phyloP scores from a whole-genome alignment of 169 alveolate genomes.

The Plasmodium fragile region DNA sequence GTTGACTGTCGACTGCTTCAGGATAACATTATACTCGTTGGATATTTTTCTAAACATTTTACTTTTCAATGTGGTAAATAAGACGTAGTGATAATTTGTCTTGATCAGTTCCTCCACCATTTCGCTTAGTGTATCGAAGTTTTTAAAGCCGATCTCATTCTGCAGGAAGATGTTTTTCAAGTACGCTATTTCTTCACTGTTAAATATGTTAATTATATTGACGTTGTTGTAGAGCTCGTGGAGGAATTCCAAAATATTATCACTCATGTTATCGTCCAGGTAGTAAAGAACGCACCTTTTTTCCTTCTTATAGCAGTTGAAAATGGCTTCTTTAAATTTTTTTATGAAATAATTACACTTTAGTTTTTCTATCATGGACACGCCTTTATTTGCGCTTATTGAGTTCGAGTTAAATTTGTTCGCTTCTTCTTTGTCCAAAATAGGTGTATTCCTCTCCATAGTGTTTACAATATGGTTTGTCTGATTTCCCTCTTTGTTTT shows the following conservation, averaged over 20 bases:
- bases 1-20: conserved; percentile 69
- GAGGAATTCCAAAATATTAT: conserved; percentile 68
- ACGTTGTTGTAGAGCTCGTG: conserved; percentile 66
- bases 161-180: conserved; percentile 63
- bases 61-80: conserved; percentile 58
- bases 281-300: conserved; percentile 71
- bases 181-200: conserved; percentile 73
- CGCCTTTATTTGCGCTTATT: conserved; percentile 9
- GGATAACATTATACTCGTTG: conserved; percentile 42
- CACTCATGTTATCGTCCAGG: conserved; percentile 65
- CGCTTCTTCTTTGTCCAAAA: conserved; percentile 12
- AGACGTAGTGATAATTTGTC: conserved; percentile 65
- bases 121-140: conserved; percentile 53
- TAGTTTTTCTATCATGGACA: conserved; percentile 44
- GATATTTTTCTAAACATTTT: conserved; percentile 72
- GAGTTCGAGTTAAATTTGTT: not conserved
- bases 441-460: not conserved
- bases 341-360: conserved; percentile 67
- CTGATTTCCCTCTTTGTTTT: not conserved
- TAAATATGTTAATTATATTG: conserved; percentile 57
- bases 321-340: conserved; percentile 72
- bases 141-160: conserved; percentile 45
- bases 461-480: not conserved
- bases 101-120: conserved; percentile 50
- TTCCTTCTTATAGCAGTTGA: conserved; percentile 72